Conservation (phyloP, 2,329 filamentous ascomycete genomes). For the Talaromyces sp. region DNA sequence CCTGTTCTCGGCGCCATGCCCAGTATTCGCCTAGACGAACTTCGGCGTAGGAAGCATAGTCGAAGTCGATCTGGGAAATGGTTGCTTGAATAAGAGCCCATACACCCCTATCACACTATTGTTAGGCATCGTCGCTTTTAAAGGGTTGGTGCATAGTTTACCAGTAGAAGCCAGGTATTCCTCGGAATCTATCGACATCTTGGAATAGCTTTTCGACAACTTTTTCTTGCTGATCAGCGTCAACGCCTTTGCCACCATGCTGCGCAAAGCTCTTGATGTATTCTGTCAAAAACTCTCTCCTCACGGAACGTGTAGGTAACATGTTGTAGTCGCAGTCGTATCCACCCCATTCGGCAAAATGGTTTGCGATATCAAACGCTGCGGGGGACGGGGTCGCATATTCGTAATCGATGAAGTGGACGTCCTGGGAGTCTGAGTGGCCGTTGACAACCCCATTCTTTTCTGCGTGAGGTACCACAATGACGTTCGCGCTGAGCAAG, state of each 20-base stretch:
- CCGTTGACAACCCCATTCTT: neutral
- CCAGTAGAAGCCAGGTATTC: conserved; percentile 81
- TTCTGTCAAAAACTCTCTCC: conserved; percentile 75
- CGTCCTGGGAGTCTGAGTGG: conserved; percentile 45
- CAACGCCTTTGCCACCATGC: conserved; percentile 37
- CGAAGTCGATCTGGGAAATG: conserved; percentile 94
- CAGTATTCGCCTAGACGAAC: conserved; percentile 84
- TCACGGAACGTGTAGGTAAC: conserved; percentile 72
- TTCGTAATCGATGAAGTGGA: conserved; percentile 96
- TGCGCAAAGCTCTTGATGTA: conserved; percentile 74
- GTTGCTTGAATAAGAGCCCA: conserved; percentile 94
- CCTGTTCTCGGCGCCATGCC: conserved; percentile 76
- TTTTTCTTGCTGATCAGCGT: conserved; percentile 52
- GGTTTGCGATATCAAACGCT: conserved; percentile 94
- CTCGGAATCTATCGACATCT: conserved; percentile 84
- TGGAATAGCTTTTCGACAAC: conserved; percentile 67
- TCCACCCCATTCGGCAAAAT: conserved; percentile 97
- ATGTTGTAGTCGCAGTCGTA: conserved; percentile 89
- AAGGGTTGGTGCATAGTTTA: conserved; percentile 23
- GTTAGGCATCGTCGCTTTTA: neutral
- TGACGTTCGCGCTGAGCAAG: conserved; percentile 92
- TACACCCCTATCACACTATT: conserved; percentile 64
- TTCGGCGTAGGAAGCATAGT: conserved; percentile 91
- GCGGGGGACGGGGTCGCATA: conserved; percentile 92
- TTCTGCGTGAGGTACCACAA: conserved; percentile 58